These are phyloP conservation scores for Botrytis porri DNA, from an alignment of 2,329 filamentous ascomycete genomes.

Conservation along the genomic window DNA sequence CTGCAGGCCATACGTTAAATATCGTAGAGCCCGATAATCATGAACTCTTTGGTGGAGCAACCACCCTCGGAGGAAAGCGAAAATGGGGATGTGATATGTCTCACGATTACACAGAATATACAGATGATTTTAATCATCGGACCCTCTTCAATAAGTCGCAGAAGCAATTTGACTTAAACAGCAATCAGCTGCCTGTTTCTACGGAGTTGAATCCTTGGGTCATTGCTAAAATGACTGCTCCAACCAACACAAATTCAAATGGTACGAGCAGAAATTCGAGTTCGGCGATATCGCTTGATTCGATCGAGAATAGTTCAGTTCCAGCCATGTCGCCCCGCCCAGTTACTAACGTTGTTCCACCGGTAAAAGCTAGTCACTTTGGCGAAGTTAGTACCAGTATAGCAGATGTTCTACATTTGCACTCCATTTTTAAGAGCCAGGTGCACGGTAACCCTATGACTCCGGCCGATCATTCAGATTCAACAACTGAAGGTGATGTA, in stretches of 20 bases:
- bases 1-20: not conserved
- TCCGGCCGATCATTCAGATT: not conserved
- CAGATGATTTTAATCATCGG: slow-evolving; percentile 38
- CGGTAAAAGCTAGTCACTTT: not conserved
- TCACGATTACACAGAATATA: slow-evolving; percentile 43
- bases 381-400: not conserved
- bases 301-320: not conserved
- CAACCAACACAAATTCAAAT: slow-evolving; percentile 11
- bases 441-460: not conserved
- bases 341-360: not conserved
- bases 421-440: not conserved
- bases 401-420: not conserved
- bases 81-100: slow-evolving; percentile 47
- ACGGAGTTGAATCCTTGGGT: slow-evolving; percentile 41
- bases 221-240: slow-evolving; percentile 41
- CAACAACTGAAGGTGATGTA: not conserved
- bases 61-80: slow-evolving; percentile 2
- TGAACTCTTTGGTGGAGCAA: not conserved
- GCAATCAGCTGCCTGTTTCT: not conserved
- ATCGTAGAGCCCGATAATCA: not conserved
- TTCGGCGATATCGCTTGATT: not conserved
- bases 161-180: not conserved
- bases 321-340: not conserved
- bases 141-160: not conserved
- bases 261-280: not conserved